phyloP scores from a whole-genome alignment of 441 rosid species.

The Arabidopsis lyrata region DNA sequence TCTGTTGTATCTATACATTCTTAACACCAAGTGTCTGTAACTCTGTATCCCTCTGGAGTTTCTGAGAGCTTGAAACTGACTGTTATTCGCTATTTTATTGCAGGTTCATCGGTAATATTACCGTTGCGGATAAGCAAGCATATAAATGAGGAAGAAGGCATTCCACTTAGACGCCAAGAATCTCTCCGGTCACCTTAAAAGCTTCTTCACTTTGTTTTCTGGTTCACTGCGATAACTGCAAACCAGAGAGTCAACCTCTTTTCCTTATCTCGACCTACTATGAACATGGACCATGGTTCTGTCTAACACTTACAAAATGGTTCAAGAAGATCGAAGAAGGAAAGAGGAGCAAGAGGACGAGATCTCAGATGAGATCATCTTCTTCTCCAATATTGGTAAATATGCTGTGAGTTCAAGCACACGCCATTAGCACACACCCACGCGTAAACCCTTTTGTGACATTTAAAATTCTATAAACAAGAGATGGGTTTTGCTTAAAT shows the following conservation, averaged over 20 bases:
- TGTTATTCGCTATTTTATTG: conserved; percentile 22
- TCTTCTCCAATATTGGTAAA: conserved; percentile 38
- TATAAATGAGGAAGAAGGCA: conserved; percentile 56
- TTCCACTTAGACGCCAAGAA: conserved; percentile 66
- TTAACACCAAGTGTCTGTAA: conserved; percentile 3
- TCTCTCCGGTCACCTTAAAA: conserved; percentile 45
- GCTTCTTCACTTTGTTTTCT: conserved; percentile 30
- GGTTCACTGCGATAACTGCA: conserved; percentile 30
- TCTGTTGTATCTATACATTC: not conserved
- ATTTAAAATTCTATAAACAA: conserved; percentile 13
- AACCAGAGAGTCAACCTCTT: conserved; percentile 41
- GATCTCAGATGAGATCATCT: conserved; percentile 7
- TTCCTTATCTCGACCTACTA: conserved; percentile 30
- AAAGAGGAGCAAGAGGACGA: conserved; percentile 26
- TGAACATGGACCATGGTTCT: conserved; percentile 30
- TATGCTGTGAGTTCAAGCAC: conserved; percentile 37
- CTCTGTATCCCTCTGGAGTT: not conserved
- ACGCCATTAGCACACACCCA: conserved; percentile 40
- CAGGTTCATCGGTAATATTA: conserved; percentile 60
- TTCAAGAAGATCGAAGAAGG: conserved; percentile 39
- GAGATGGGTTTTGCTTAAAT: conserved; percentile 38
- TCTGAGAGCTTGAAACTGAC: conserved; percentile 26
- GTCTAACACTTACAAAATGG: conserved; percentile 32
- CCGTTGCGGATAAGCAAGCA: conserved; percentile 53
- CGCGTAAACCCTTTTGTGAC: conserved; percentile 42